Base-by-base conservation (phyloP, 768 basidiomycete species). In the Boletus rubroflammeus region DNA sequence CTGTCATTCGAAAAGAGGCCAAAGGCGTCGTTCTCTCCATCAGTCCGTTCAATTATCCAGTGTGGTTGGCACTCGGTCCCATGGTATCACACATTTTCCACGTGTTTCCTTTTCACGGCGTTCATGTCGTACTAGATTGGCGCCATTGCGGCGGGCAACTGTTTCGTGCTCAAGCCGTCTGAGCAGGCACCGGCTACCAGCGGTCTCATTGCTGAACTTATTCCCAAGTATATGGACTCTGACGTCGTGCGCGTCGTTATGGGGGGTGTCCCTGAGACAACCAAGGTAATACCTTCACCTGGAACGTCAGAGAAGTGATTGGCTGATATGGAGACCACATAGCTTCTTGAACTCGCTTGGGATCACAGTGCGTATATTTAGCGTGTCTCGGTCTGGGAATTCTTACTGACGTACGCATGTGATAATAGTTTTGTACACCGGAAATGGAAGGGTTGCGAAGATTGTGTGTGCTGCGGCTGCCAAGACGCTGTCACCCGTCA, bases 81-180 rank as follows among this genome's bases (percentile, higher is more conserved):
- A 55, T 92, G 58, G 86, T 86, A 54, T 21, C 79, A 15, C 25
- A 0, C 2, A 4, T 15, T 32, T 50, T 34, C 13, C 23, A n/a
- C 8, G 1, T 23, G 5, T 32, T 28, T 35, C 23, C 1, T 35
- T 1, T 28, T 40, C 47, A 35, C n/a, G 1, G 5, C 3, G 5
- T 17, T 49, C 26, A 41, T 42, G 40, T 50, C 31, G 57, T 76
- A 73, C 38, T 23, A 71, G 72, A 77, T 78, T 42, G 85, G 85
- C 8, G 92, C 92, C 1, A 80, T 95, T 38, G 85, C 90, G 0
- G 88, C 90, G 3, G 93, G 93, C 6, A 85, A 85, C 61, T 75
- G 86, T 0, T 81, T 80, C 3, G 70, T 86, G 5, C 43, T 93
- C 48, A 94, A 94, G 67, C 88, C 89, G 0, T 87, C 92, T 1